These are phyloP conservation scores for Hymenoscyphus scutula DNA, from an alignment of 2,329 filamentous ascomycete genomes.

Conservation along the genomic window DNA sequence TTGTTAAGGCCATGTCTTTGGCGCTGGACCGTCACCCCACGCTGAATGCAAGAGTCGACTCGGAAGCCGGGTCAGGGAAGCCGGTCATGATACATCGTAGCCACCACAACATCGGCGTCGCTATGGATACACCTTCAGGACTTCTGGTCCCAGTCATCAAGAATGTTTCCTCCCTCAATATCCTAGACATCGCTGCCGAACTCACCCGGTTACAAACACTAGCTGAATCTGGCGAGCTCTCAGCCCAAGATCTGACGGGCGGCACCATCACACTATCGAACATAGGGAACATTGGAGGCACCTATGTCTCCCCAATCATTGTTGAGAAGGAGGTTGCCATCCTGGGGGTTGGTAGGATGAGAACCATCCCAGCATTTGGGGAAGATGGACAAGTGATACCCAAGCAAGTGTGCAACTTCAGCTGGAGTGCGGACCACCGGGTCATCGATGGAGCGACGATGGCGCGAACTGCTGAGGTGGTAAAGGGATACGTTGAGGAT, in stretches of 20 bases:
- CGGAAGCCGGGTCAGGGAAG: slow-evolving; percentile 52
- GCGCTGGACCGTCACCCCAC: slow-evolving; percentile 78
- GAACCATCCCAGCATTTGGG: slow-evolving; percentile 75
- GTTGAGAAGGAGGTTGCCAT: slow-evolving; percentile 91
- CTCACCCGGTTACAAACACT: slow-evolving; percentile 70
- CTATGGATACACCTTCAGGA: slow-evolving; percentile 88
- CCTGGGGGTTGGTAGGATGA: slow-evolving; percentile 79
- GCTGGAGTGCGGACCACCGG: slow-evolving; percentile 94
- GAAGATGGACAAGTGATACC: slow-evolving; percentile 56
- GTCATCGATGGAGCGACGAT: slow-evolving; percentile 94
- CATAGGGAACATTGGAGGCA: slow-evolving; percentile 92
- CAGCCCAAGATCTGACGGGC: slow-evolving; percentile 71
- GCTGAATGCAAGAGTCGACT: slow-evolving; percentile 82
- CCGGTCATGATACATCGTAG: slow-evolving; percentile 75
- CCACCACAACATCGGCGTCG: slow-evolving; percentile 92
- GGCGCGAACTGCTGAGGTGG: slow-evolving; percentile 82
- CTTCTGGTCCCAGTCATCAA: slow-evolving; percentile 90
- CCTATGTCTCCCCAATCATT: slow-evolving; percentile 87
- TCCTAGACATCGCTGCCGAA: slow-evolving; percentile 75
- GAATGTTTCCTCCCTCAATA: slow-evolving; percentile 73
- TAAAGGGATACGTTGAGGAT: slow-evolving; percentile 75
- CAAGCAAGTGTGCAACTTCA: slow-evolving; percentile 83
- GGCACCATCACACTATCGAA: slow-evolving; percentile 96
- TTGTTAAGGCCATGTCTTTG: slow-evolving; percentile 91
- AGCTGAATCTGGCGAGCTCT: slow-evolving; percentile 72